These are phyloP conservation scores for Serendipita sp. DNA, from an alignment of 768 basidiomycete genomes.

Conservation along the genomic window DNA sequence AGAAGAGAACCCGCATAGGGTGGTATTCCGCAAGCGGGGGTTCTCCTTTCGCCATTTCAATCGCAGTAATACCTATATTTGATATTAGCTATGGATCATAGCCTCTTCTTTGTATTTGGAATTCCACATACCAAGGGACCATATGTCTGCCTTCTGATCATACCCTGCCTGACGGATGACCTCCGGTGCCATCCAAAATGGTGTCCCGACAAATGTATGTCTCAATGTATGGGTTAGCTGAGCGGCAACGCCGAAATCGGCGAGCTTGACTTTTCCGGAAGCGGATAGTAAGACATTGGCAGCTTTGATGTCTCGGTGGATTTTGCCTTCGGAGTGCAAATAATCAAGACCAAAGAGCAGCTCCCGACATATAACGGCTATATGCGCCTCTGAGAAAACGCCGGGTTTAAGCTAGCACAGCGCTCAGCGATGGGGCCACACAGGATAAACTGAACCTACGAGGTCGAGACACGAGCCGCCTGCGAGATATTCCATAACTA, in stretches of 20 bases:
- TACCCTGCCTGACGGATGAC: constrained; percentile 96
- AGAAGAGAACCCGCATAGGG: constrained; percentile 94
- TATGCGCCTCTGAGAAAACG: constrained; percentile 80
- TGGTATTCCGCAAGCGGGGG: constrained; percentile 95
- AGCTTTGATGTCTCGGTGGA: constrained; percentile 98
- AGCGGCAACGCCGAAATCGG: constrained; percentile 97
- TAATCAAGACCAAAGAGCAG: constrained; percentile 87
- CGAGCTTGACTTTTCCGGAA: constrained; percentile 87
- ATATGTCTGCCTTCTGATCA: constrained; percentile 91
- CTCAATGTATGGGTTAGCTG: constrained; percentile 80
- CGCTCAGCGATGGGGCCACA: background rate
- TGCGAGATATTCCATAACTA: constrained; percentile 93
- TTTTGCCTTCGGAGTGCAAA: constrained; percentile 88
- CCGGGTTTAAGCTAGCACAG: constrained; percentile 61
- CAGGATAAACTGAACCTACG: constrained; percentile 16
- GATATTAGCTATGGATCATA: background rate
- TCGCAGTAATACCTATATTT: constrained; percentile 57
- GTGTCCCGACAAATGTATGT: constrained; percentile 95
- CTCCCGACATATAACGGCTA: constrained; percentile 88
- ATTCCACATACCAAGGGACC: constrained; percentile 61
- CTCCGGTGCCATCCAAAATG: constrained; percentile 98
- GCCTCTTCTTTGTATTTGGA: too few species aligned
- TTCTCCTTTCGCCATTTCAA: constrained; percentile 96
- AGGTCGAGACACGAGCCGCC: constrained; percentile 98
- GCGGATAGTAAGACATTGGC: constrained; percentile 88